phyloP scores from a whole-genome alignment of 192 early-diverging fungal genomes.

The Fimicolochytrium jonesii region DNA sequence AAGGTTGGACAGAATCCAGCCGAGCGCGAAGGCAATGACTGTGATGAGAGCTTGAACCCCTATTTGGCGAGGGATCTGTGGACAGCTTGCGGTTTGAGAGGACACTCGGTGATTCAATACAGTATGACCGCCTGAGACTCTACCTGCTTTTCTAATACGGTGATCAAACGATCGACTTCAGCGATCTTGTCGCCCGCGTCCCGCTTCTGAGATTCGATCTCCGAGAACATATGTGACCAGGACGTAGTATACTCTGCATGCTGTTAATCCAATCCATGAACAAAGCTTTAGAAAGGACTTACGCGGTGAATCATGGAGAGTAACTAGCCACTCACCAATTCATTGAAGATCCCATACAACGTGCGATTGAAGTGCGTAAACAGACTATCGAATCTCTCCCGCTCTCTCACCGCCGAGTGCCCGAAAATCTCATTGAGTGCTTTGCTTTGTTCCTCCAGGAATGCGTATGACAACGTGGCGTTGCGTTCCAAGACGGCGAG shows the following conservation, averaged over 20 bases:
- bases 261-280: too few species aligned
- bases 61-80: conserved; percentile 11
- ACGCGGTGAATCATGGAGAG: not conserved
- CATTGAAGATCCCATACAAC: conserved; percentile 27
- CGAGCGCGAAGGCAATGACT: not conserved
- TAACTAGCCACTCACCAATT: conserved; percentile 27
- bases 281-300: too few species aligned
- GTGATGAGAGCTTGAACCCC: not conserved
- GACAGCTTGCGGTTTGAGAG: not conserved
- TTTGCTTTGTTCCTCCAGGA: conserved; percentile 39
- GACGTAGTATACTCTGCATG: conserved; percentile 17
- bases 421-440: conserved; percentile 36
- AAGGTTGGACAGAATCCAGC: not conserved
- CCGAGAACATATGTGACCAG: conserved; percentile 2
- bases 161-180: conserved; percentile 6
- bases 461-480: conserved; percentile 51
- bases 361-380: conserved; percentile 32
- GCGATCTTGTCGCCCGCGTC: conserved; percentile 2
- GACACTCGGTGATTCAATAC: not conserved
- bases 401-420: conserved; percentile 16
- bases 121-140: not conserved
- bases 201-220: not conserved
- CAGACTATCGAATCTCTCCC: conserved; percentile 25
- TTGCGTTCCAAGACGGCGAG: conserved; percentile 75
- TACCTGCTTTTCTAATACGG: conserved; percentile 1